These are phyloP conservation scores for Oenanthe javanica DNA, from an alignment of 140 eudicot genomes.

Conservation along the genomic window DNA sequence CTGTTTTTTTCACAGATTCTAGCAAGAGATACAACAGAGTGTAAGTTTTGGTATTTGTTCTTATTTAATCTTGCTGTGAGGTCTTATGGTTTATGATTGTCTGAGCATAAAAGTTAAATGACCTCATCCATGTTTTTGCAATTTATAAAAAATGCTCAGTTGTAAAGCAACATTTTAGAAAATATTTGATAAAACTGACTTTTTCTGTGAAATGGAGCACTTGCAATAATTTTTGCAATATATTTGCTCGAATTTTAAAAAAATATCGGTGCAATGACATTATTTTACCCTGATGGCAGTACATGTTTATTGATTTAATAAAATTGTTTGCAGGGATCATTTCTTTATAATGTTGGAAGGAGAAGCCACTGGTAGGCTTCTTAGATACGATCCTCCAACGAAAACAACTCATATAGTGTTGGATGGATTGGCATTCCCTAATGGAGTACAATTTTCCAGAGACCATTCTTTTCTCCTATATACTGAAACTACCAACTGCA, in stretches of 20 bases:
- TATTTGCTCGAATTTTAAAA: background rate
- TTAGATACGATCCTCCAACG: slow-evolving; percentile 83
- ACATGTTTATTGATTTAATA: background rate
- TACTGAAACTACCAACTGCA: slow-evolving; percentile 92
- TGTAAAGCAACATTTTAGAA: background rate
- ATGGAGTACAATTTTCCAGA: slow-evolving; percentile 80
- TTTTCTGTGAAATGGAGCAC: background rate
- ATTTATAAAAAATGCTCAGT: background rate
- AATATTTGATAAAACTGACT: background rate
- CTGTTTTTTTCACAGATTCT: slow-evolving; percentile 91
- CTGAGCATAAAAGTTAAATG: too few relatives aligned
- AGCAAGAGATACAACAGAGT: slow-evolving; percentile 82
- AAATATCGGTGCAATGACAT: background rate
- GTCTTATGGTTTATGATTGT: too few relatives aligned
- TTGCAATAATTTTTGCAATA: background rate
- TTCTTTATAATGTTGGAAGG: slow-evolving; percentile 90
- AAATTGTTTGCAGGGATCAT: slow-evolving; percentile 49
- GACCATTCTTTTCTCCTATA: slow-evolving; percentile 75
- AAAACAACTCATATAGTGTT: slow-evolving; percentile 72
- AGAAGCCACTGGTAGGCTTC: slow-evolving; percentile 80
- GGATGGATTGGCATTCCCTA: slow-evolving; percentile 87
- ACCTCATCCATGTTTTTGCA: background rate
- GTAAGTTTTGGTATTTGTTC: slow-evolving; percentile 46
- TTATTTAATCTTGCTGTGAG: background rate
- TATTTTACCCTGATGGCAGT: background rate